These are phyloP conservation scores for Colletotrichum theobromicola DNA, from an alignment of 2,329 filamentous ascomycete genomes.

Conservation along the genomic window DNA sequence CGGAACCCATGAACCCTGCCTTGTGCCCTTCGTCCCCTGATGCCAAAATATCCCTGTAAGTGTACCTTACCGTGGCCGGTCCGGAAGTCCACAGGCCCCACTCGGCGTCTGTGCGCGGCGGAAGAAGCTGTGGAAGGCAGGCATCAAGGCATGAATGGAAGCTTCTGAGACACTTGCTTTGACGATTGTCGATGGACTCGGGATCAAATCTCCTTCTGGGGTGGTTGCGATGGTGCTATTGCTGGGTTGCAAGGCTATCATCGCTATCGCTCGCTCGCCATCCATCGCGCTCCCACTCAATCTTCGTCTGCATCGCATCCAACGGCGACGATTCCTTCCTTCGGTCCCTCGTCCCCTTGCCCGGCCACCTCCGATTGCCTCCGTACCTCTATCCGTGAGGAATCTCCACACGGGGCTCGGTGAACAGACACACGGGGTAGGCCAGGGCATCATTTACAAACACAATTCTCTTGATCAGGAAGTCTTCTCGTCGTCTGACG, in stretches of 20 bases:
- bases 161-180: conserved; percentile 18
- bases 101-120: conserved; percentile 13
- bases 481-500: background rate
- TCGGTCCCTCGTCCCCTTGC: background rate
- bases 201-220: background rate
- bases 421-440: background rate
- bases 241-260: background rate
- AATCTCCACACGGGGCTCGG: background rate
- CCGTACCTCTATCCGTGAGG: no score
- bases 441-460: background rate
- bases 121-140: conserved; percentile 3
- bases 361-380: conserved; percentile 14
- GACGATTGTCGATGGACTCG: background rate
- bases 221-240: background rate
- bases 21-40: background rate
- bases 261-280: background rate
- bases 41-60: background rate
- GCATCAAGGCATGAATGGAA: conserved; percentile 17
- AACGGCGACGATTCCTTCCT: background rate
- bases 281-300: background rate
- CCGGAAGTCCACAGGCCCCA: conserved; percentile 9
- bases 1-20: background rate
- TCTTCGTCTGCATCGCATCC: background rate
- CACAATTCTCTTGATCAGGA: background rate
- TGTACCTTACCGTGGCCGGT: conserved; percentile 11